Percentiles rank a stretch among this genome's conserved stretches.
phyloP scores from a whole-genome alignment of 2,329 filamentous ascomycete species.

The Raffaelea albimanens region DNA sequence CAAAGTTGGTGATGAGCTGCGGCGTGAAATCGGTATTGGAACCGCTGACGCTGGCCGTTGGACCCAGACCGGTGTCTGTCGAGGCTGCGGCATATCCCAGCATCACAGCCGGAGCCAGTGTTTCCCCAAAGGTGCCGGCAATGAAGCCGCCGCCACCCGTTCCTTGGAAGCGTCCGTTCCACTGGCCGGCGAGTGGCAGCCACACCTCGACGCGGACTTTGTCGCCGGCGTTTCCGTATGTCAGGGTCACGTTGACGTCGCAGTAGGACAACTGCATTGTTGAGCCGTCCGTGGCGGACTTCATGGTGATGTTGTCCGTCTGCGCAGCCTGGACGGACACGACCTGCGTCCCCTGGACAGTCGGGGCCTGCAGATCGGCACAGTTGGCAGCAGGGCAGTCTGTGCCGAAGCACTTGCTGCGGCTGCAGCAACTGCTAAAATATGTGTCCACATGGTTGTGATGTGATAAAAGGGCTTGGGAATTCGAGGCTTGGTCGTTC shows the following conservation, averaged over 20 bases:
- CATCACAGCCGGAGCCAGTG: constrained; percentile 6
- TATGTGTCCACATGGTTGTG: neutral
- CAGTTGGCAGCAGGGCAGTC: neutral
- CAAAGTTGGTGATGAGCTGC: constrained; percentile 22
- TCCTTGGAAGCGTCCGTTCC: constrained; percentile 23
- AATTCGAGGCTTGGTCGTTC: no score
- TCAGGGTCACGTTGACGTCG: constrained; percentile 28
- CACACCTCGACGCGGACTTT: constrained; percentile 22
- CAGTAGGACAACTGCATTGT: constrained; percentile 15
- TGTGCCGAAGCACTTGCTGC: neutral
- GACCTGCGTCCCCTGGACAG: constrained; percentile 1
- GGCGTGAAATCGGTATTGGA: neutral
- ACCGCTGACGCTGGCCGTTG: neutral
- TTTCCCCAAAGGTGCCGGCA: constrained; percentile 15
- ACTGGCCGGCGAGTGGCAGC: constrained; percentile 19
- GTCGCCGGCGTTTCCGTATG: constrained; percentile 24
- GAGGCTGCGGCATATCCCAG: constrained; percentile 11
- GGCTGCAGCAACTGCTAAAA: neutral
- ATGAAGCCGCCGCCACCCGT: constrained; percentile 22
- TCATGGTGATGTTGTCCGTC: neutral
- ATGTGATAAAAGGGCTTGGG: no score
- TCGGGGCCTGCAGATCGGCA: neutral
- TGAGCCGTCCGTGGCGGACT: neutral
- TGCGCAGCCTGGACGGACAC: constrained; percentile 2
- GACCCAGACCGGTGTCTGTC: constrained; percentile 22